phyloP scores from a whole-genome alignment of 1,284 basidiomycete species.

The Pyrrhoderma lamaoense region DNA sequence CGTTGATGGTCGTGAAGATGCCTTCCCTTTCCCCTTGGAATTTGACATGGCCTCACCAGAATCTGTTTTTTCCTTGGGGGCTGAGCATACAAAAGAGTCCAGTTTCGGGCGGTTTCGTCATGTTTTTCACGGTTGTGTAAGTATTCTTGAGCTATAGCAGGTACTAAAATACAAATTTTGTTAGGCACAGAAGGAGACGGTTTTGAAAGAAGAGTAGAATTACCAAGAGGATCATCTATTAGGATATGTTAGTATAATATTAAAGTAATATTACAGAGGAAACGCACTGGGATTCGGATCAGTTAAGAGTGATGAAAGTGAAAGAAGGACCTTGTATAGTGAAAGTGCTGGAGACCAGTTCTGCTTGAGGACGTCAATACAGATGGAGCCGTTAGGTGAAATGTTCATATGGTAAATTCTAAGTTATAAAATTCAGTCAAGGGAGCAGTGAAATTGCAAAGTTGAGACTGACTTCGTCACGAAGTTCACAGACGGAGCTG shows the following conservation, averaged over 20 bases:
- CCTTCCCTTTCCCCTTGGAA: slow-evolving; percentile 27
- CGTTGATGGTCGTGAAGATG: slow-evolving; percentile 15
- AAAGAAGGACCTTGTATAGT: slow-evolving; percentile 86
- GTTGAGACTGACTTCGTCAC: slow-evolving; percentile 51
- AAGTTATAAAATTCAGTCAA: not conserved
- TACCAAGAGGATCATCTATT: slow-evolving; percentile 66
- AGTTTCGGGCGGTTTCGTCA: slow-evolving; percentile 55
- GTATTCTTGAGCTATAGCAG: slow-evolving; percentile 67
- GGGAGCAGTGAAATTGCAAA: not conserved
- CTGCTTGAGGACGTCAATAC: slow-evolving; percentile 79
- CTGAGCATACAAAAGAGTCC: slow-evolving; percentile 55
- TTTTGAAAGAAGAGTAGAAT: slow-evolving; percentile 8
- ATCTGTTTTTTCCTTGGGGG: slow-evolving; percentile 25
- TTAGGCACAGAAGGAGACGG: not conserved
- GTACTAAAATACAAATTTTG: slow-evolving; percentile 39
- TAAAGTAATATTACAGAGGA: slow-evolving; percentile 4
- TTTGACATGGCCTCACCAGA: not conserved
- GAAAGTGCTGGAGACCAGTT: slow-evolving; percentile 90
- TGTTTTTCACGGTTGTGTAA: slow-evolving; percentile 54
- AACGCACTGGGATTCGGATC: slow-evolving; percentile 82
- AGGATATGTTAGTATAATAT: slow-evolving; percentile 1
- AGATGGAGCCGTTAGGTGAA: slow-evolving; percentile 64
- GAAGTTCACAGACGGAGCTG: slow-evolving; percentile 74
- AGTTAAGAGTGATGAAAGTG: slow-evolving; percentile 78
- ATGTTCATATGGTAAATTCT: slow-evolving; percentile 95